Evolutionary conservation across 2,329 filamentous ascomycete genomes (phyloP).

Genomic region (Cladosporium sp.): DNA sequence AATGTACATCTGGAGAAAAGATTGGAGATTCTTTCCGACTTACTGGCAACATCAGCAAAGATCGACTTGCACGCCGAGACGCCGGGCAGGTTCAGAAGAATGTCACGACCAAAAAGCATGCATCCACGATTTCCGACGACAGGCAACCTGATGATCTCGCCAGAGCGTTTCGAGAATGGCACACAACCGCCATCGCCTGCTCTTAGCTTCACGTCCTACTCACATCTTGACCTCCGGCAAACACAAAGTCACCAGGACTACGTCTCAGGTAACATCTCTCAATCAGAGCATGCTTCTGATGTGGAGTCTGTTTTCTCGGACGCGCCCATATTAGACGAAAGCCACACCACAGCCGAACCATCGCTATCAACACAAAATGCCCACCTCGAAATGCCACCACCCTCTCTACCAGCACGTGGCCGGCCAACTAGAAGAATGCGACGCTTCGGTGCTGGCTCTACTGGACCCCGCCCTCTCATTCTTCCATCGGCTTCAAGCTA

Average conservation of each 20-base stretch:
- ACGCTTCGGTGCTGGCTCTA: slow-evolving; percentile 32
- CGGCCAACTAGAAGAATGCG: slow-evolving; percentile 30
- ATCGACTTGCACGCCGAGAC: slow-evolving; percentile 30
- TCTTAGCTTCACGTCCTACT: slow-evolving; percentile 1
- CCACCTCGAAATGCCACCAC: slow-evolving; percentile 15
- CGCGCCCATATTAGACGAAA: slow-evolving; percentile 14
- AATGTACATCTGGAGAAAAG: slow-evolving; percentile 36
- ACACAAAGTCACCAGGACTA: slow-evolving; percentile 8
- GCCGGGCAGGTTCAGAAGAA: slow-evolving; percentile 22
- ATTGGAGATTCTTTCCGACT: slow-evolving; percentile 35
- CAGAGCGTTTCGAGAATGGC: slow-evolving; percentile 19
- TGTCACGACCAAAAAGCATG: slow-evolving; percentile 32
- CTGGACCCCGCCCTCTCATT: slow-evolving; percentile 32
- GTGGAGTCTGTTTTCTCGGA: slow-evolving; percentile 20
- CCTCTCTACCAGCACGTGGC: slow-evolving; percentile 11
- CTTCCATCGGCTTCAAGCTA: slow-evolving; percentile 30
- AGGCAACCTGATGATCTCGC: slow-evolving; percentile 24
- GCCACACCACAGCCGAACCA: slow-evolving; percentile 15
- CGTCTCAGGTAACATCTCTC: background rate
- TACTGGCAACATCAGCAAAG: slow-evolving; percentile 35
- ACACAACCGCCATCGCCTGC: slow-evolving; percentile 10
- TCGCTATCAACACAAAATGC: background rate
- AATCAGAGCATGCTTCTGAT: slow-evolving; percentile 18
- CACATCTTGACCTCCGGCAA: slow-evolving; percentile 2
- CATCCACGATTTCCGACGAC: slow-evolving; percentile 32